Conservation (phyloP, 495 filamentous ascomycete species). For the Penicillium diatomitis region DNA sequence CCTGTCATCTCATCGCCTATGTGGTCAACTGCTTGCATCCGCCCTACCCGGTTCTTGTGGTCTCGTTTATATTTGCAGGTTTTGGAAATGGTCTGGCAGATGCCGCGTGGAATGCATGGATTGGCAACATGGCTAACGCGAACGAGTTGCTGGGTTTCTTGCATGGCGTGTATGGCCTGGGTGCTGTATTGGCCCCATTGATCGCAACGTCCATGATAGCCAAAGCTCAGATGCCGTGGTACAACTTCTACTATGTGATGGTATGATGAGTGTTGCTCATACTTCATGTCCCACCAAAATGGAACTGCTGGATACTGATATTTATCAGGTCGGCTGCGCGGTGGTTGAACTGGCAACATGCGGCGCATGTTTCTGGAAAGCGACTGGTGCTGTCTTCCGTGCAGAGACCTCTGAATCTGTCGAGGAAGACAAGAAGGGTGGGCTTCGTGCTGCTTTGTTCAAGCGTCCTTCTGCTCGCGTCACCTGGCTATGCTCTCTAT, state of each 20-base stretch:
- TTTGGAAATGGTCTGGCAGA: slow-evolving; percentile 57
- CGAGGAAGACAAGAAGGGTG: slow-evolving; percentile 32
- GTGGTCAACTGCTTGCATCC: slow-evolving; percentile 50
- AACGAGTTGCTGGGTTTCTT: slow-evolving; percentile 50
- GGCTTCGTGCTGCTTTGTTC: slow-evolving; percentile 48
- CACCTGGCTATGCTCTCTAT: slow-evolving; percentile 69
- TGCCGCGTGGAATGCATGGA: slow-evolving; percentile 58
- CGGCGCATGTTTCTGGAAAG: slow-evolving; percentile 55
- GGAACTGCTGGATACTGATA: not conserved
- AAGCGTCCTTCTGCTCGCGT: slow-evolving; percentile 39
- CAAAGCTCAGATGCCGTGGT: slow-evolving; percentile 42
- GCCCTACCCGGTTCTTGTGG: slow-evolving; percentile 49
- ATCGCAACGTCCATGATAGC: slow-evolving; percentile 50
- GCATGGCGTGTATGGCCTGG: slow-evolving; percentile 50
- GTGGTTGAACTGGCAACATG: slow-evolving; percentile 48
- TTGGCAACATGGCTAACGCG: slow-evolving; percentile 53
- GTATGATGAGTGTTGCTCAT: slow-evolving; percentile 12
- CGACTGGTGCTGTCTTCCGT: slow-evolving; percentile 53
- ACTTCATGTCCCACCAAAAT: not conserved
- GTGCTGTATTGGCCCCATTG: slow-evolving; percentile 46
- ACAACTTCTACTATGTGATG: slow-evolving; percentile 55
- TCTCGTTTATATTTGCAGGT: slow-evolving; percentile 50
- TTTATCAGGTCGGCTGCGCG: slow-evolving; percentile 49
- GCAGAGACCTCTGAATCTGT: slow-evolving; percentile 25
- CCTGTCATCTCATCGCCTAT: slow-evolving; percentile 56